These are phyloP conservation scores for Streptanthus diversifolius DNA, from an alignment of 345 rosid species.

Conservation along the genomic window DNA sequence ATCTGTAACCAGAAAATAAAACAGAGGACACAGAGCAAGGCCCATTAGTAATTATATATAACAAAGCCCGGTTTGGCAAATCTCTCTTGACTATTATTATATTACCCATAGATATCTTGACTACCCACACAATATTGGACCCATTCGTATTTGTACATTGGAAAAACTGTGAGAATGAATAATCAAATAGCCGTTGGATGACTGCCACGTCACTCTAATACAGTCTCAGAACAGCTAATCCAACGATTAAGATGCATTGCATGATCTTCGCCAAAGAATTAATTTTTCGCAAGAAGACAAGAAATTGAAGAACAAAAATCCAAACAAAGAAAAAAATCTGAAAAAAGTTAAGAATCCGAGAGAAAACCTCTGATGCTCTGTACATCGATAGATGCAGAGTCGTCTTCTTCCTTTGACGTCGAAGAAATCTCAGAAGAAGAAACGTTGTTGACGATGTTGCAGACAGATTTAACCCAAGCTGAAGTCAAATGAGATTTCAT, in stretches of 20 bases:
- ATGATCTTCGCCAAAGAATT: slow-evolving; percentile 24
- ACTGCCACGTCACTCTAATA: slow-evolving; percentile 18
- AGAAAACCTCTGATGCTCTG: slow-evolving; percentile 44
- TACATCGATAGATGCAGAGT: slow-evolving; percentile 21
- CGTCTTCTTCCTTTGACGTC: slow-evolving; percentile 23
- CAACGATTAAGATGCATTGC: slow-evolving; percentile 23
- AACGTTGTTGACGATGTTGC: slow-evolving; percentile 41
- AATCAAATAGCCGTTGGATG: slow-evolving; percentile 17
- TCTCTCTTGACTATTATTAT: not conserved
- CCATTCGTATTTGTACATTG: not conserved
- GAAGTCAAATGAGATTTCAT: slow-evolving; percentile 53
- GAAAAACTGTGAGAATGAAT: not conserved
- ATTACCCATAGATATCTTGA: not conserved
- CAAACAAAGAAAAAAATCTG: slow-evolving; percentile 14
- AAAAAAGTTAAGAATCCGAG: not conserved
- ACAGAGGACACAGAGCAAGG: slow-evolving; percentile 2
- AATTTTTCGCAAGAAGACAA: slow-evolving; percentile 12
- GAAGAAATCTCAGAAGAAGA: slow-evolving; percentile 28
- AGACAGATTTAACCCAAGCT: slow-evolving; percentile 60
- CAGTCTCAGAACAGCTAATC: not conserved
- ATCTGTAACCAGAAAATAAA: slow-evolving; percentile 43
- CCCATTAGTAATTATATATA: not conserved
- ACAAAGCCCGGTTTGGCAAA: not conserved
- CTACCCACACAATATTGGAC: not conserved
- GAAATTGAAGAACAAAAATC: slow-evolving; percentile 7